Evolutionary conservation across 176 grass and related monocot species (phyloP).

Genomic region (Rhynchospora pubera): DNA sequence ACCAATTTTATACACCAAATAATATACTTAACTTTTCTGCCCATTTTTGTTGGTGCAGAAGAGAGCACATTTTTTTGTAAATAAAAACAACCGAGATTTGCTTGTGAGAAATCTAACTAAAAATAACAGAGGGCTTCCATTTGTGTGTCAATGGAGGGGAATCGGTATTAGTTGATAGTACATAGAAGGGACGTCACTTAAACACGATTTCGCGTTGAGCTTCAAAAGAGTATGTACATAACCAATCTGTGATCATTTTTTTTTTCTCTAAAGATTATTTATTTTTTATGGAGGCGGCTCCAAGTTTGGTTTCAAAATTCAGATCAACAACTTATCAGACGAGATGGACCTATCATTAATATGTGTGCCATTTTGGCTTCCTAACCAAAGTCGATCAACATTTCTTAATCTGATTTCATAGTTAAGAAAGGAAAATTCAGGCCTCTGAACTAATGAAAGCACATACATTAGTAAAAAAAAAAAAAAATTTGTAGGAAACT

Average conservation of each 20-base stretch:
- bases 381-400: background rate
- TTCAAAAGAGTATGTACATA: background rate
- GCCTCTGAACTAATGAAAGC: background rate
- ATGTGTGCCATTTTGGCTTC: background rate
- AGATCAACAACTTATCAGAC: background rate
- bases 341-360: background rate
- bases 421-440: background rate
- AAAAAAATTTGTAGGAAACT: background rate
- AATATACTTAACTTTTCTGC: too few relatives aligned
- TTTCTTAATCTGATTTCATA: background rate
- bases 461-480: background rate
- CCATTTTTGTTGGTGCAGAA: background rate
- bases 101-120: background rate
- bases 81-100: background rate
- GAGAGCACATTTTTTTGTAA: background rate
- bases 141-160: background rate
- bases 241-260: background rate
- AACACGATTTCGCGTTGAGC: constrained; percentile 20
- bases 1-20: background rate
- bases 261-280: background rate
- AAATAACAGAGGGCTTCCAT: background rate
- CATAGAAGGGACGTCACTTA: background rate
- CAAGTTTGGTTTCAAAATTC: background rate
- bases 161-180: background rate
- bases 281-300: background rate